A percentile compares a stretch with the other conserved stretches of the same genome.
These are phyloP conservation scores for Hyphodiscus hymeniophilus DNA, from an alignment of 495 filamentous ascomycete species.

Conservation along the genomic window DNA sequence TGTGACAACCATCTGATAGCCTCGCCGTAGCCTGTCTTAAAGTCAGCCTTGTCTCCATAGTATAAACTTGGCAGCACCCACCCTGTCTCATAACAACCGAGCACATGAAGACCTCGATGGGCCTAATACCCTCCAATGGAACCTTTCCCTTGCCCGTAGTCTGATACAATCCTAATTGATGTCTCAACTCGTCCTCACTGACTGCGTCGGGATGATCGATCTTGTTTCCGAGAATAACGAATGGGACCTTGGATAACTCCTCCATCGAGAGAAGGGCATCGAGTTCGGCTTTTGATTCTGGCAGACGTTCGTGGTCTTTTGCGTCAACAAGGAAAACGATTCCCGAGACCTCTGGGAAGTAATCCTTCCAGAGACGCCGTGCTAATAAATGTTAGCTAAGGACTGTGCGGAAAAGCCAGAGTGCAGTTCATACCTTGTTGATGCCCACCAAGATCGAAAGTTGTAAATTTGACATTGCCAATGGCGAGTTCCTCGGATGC, in stretches of 20 bases:
- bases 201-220: conserved; percentile 96
- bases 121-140: conserved; percentile 85
- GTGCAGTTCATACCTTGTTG: conserved; percentile 69
- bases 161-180: conserved; percentile 86
- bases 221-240: conserved; percentile 95
- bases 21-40: conserved; percentile 56
- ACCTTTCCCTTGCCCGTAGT: conserved; percentile 98
- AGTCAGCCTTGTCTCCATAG: conserved; percentile 1
- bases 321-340: conserved; percentile 98
- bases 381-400: conserved; percentile 42
- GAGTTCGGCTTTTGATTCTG: conserved; percentile 91
- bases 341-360: conserved; percentile 96
- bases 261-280: conserved; percentile 93
- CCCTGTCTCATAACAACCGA: conserved; percentile 96
- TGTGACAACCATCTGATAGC: conserved; percentile 74
- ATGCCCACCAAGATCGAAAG: conserved; percentile 95
- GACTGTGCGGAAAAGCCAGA: neutral
- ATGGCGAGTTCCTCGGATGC: conserved; percentile 95
- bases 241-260: conserved; percentile 86
- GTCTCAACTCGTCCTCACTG: conserved; percentile 86
- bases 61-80: conserved; percentile 28
- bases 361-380: conserved; percentile 95
- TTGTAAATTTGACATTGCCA: conserved; percentile 93
- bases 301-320: conserved; percentile 88
- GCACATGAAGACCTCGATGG: conserved; percentile 99